These are phyloP conservation scores for Aspergillus sclerotioniger DNA, from an alignment of 495 filamentous ascomycete species.

Conservation along the genomic window DNA sequence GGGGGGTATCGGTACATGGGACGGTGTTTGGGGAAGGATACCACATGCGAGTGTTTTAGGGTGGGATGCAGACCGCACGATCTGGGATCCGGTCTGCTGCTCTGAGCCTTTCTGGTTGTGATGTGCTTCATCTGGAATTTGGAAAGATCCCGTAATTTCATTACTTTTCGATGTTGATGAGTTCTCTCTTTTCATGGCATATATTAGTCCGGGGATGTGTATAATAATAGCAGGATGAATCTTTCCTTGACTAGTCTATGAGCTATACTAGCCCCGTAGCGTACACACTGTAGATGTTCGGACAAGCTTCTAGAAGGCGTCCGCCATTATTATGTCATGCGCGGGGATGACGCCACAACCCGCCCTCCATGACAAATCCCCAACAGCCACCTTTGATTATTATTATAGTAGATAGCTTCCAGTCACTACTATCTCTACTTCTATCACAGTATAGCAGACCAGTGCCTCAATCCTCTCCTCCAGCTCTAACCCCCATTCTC, in stretches of 20 bases:
- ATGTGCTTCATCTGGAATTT: conserved; percentile 10
- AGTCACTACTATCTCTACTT: too few species aligned
- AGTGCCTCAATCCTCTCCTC: neutral
- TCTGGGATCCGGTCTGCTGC: conserved; percentile 9
- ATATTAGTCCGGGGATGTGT: conserved; percentile 26
- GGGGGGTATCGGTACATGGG: conserved; percentile 21
- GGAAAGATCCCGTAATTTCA: conserved; percentile 10
- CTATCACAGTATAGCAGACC: too few species aligned
- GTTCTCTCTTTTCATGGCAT: conserved; percentile 14
- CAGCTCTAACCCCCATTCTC: neutral
- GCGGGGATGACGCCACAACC: conserved; percentile 15
- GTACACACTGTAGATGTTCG: neutral
- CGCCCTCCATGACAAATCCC: conserved; percentile 11
- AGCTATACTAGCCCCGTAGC: too few species aligned
- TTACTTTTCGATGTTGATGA: conserved; percentile 12
- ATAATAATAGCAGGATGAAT: conserved; percentile 34
- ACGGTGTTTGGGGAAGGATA: conserved; percentile 37
- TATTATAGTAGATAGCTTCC: too few species aligned
- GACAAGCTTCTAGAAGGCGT: neutral
- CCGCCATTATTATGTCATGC: conserved; percentile 16
- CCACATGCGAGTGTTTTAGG: conserved; percentile 28
- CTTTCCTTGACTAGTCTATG: too few species aligned
- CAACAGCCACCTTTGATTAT: neutral
- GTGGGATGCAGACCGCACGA: conserved; percentile 10
- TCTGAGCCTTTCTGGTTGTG: conserved; percentile 9